Evolutionary conservation across 768 basidiomycete genomes (phyloP), one percentile per base, ranked within the genome.

Genomic region (Termitomyces titanicus): DNA sequence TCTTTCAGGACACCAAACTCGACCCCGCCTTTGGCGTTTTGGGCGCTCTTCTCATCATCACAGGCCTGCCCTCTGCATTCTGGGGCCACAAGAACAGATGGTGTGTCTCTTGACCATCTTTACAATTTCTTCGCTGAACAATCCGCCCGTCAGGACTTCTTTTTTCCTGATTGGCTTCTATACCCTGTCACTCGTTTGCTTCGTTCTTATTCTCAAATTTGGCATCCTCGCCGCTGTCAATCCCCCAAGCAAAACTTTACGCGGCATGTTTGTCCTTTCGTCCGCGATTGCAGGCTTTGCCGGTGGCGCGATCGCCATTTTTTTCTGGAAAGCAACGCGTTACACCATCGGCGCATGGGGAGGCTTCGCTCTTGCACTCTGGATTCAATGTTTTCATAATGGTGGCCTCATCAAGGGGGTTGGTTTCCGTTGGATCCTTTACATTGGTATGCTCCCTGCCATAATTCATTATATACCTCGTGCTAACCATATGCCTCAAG

Each of bases 81-180:
- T 86, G 91, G 73, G 95, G 95, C 20, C 93, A 94, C 74, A 96
- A 96, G 79, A 95, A 97, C 69, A 77, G 94, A 79, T 96, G 95
- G 94, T 89, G 65, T 39, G 80, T 74, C 39, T 47, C 42, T 40
- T 60, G 54, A 60, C 55, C 54, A 57, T 18, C 53, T 53, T 20
- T 53, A 9, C 15, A 22, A 42, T 59, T 51, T 58, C 60, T 46
- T 56, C 44, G 44, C 46, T 47, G 53, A 64, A 60, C 60, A 59
- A 54, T 44, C 51, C 49, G 53, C 45, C 54, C 52, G 33, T 27
- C 58, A 93, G 92, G 91, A 90, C 91, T 18, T 94, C 94, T 12
- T 89, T 95, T 76, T 96, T 97, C 72, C 78, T 98, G 63, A 88
- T 91, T 58, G 92, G 93, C 39, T 93, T 93, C 72, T 98, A 97